Evolutionary conservation across 75 land plant species (phyloP), one percentile per base, ranked within the genome.

Genomic region (Picea sitchensis): DNA sequence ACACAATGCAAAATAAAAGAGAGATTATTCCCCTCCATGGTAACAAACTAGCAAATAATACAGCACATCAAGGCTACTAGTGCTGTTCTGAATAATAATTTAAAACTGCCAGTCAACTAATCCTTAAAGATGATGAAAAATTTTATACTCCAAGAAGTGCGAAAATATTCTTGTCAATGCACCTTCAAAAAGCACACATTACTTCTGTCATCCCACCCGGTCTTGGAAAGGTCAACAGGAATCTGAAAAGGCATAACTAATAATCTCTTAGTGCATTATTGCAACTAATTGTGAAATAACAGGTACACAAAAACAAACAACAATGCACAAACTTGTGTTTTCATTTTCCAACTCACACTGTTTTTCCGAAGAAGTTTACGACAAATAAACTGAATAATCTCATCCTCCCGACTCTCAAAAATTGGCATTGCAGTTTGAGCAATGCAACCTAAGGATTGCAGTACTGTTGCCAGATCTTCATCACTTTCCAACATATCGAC

Each of bases 381-480:
- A 61, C 81, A 84, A 61, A 96, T 86, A 78, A 94, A 96, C 59
- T 87, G 84, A 34, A 86, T 82, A 76, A 96, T 88, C 76, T 95
- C 95, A 47, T 84, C 87, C 84, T 96, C 99, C 79, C 93, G 83
- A 17, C 98, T 96, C 86, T 96, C 99, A 83, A 94, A 96, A 76
- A 96, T 85, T 18, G 98, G 86, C 89, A 88, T 90, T 38, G 98
- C 98, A 81, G 79, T 91, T 75, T 96, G 90, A 15, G 98, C 97
- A 78, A 96, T 92, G 80, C 98, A 96, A 11, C 93, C 95, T 62
- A 96, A 73, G 68, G 95, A 96, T 77, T 96, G 98, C 57, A 96
- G 81, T 68, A 94, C 83, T 36, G 95, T 88, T 38, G 98, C 92
- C 79, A 96, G 87, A 78, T 94, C 85, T 13, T 90, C 77, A 62